Evolutionary conservation across 495 filamentous ascomycete species (phyloP).

Genomic region (Aspergillus baeticus): DNA sequence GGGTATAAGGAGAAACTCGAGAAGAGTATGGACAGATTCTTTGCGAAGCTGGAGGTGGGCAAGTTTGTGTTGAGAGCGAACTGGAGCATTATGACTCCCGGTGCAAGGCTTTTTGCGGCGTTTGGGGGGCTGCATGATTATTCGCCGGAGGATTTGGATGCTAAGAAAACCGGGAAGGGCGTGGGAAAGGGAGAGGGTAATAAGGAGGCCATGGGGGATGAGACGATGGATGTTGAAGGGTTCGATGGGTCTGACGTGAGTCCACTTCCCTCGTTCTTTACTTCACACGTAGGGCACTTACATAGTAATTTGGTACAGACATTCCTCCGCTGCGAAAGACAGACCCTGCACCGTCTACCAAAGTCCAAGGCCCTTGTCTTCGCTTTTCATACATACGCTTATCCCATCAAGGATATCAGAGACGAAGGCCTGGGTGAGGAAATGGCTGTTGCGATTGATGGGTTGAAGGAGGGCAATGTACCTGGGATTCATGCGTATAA

Average conservation of each 20-base stretch:
- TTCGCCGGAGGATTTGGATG: constrained; percentile 19
- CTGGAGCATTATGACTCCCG: constrained; percentile 62
- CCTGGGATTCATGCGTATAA: constrained; percentile 71
- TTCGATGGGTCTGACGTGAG: constrained; percentile 52
- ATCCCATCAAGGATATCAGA: constrained; percentile 65
- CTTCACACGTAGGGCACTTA: background rate
- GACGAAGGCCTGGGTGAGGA: constrained; percentile 64
- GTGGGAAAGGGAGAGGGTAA: background rate
- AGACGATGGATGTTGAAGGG: constrained; percentile 27
- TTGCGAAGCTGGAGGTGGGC: constrained; percentile 46
- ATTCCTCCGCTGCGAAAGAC: constrained; percentile 68
- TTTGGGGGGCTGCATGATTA: constrained; percentile 34
- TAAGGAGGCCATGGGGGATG: constrained; percentile 17
- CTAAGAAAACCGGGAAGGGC: constrained; percentile 35
- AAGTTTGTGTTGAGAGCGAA: constrained; percentile 43
- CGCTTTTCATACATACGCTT: constrained; percentile 78
- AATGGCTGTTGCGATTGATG: constrained; percentile 70
- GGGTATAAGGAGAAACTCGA: constrained; percentile 69
- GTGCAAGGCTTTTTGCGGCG: constrained; percentile 54
- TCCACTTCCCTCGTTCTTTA: background rate
- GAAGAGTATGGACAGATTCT: constrained; percentile 76
- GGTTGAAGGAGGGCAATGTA: constrained; percentile 65
- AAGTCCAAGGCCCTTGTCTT: constrained; percentile 67
- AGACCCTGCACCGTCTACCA: constrained; percentile 73
- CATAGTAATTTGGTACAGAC: constrained; percentile 35